Conservation (phyloP, 495 filamentous ascomycete genomes). For the Amorphotheca resinae region DNA sequence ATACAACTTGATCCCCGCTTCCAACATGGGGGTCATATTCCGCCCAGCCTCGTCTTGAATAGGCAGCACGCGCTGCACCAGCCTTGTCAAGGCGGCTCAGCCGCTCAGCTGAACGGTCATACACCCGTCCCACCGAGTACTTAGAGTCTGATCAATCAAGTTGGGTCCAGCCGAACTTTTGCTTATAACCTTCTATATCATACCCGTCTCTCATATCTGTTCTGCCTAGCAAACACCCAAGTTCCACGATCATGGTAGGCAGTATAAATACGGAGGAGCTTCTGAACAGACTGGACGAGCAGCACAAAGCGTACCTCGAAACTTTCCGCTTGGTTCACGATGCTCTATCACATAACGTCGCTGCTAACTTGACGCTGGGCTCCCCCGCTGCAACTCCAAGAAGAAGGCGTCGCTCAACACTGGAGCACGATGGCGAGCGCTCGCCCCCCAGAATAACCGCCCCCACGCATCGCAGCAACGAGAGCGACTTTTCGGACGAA, state of each 20-base stretch:
- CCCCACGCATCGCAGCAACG: conserved; percentile 9
- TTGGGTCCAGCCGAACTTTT: too few relatives aligned
- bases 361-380: not conserved
- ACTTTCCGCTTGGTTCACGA: conserved; percentile 25
- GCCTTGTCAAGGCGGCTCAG: too few relatives aligned
- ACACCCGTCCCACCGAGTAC: too few relatives aligned
- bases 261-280: conserved; percentile 22
- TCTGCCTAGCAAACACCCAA: too few relatives aligned
- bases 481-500: conserved; percentile 21
- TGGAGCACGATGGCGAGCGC: conserved; percentile 1
- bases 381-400: not conserved
- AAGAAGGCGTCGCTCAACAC: conserved; percentile 5
- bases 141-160: too few relatives aligned
- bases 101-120: too few relatives aligned
- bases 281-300: conserved; percentile 23
- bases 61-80: too few relatives aligned
- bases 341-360: conserved; percentile 8
- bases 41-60: too few relatives aligned
- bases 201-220: too few relatives aligned
- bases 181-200: too few relatives aligned
- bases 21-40: too few relatives aligned
- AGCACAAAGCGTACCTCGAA: conserved; percentile 26
- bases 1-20: too few relatives aligned
- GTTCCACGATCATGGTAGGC: not conserved
- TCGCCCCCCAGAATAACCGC: not conserved